Evolutionary conservation across 106 monocot genomes (phyloP).

Genomic region (Amphibolis antarctica): DNA sequence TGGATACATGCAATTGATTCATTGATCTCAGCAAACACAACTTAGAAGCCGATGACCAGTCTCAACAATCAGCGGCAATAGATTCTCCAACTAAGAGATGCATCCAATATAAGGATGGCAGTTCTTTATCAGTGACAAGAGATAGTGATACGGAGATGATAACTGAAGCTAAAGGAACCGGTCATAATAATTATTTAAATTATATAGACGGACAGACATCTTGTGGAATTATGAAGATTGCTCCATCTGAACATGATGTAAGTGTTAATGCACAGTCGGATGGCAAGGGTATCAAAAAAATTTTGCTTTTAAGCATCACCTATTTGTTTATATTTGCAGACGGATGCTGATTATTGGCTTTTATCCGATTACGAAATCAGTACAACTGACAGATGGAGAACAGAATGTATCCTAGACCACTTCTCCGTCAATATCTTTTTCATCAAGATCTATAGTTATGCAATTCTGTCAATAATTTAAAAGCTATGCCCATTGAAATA

Average conservation of each 20-base stretch:
- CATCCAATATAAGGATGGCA: not conserved
- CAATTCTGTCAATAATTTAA: not conserved
- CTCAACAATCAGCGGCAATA: slow-evolving; percentile 8
- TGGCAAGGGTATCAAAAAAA: too few relatives aligned
- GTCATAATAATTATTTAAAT: slow-evolving; percentile 10
- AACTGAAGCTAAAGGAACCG: slow-evolving; percentile 3
- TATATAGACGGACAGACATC: slow-evolving; percentile 12
- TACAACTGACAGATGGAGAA: slow-evolving; percentile 46
- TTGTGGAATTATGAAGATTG: slow-evolving; percentile 37
- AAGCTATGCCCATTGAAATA: not conserved
- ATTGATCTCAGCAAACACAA: slow-evolving; percentile 26
- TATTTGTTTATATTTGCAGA: slow-evolving; percentile 24
- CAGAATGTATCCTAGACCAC: slow-evolving; percentile 45
- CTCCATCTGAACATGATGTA: slow-evolving; percentile 52
- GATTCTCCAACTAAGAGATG: slow-evolving; percentile 3
- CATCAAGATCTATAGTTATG: too few relatives aligned
- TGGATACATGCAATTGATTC: not conserved
- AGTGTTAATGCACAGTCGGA: too few relatives aligned
- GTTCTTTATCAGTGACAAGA: not conserved
- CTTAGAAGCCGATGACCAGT: slow-evolving; percentile 13
- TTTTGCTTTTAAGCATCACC: not conserved
- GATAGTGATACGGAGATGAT: not conserved
- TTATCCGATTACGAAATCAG: slow-evolving; percentile 32
- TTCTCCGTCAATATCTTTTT: too few relatives aligned
- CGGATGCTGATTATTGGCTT: slow-evolving; percentile 72